Base-by-base conservation (phyloP, 495 filamentous ascomycete genomes). In the Trichocladium uniseriatum region DNA sequence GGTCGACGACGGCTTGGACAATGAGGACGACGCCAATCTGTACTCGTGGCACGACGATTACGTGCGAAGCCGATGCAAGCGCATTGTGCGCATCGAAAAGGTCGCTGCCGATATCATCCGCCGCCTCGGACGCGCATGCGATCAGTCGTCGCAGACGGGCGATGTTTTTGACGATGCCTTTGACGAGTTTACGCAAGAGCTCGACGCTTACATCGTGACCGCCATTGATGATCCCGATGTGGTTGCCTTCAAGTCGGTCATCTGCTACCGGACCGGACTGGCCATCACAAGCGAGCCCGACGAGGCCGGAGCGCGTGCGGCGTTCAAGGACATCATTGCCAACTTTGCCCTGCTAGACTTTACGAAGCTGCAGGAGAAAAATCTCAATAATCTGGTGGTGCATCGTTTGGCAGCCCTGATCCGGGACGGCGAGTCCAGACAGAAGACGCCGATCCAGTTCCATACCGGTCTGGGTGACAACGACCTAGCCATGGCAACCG, bases 401-500 rank as follows among this genome's bases (percentile, higher is more conserved):
- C 73, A 80, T 52, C 65, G 60, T 48, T 72, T 58, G 19, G 83
- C 72, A 6, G 56, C 64, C 28, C 47, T 78, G 11, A 76, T 86
- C 31, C 62, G 65, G 7, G 66, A 73, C 36, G 62, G 54, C 20
- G 38, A 20, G 51, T 49, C 53, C 47, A 54, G 47, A 21, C 61
- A 58, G 11, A 75, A 69, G 49, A 92, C 92, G 57, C 87, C 89
- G 1, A 60, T 95, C 24, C 89, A 94, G 57, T 86, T 95, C 49
- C 88, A 94, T 56, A 91, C 87, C 0, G 89, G 89, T 0, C 72
- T 94, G 1, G 89, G 89, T 0, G 88, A 94, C 56, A 87, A 83
- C 53, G 87, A 94, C 64, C 83, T 94, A 43, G 77, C 70, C 5
- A 70, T 94, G 7, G 58, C 77, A 0, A 74, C 72, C 42, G 77